Conservation (phyloP, 2,329 filamentous ascomycete species). For the Ascochyta rabiei region DNA sequence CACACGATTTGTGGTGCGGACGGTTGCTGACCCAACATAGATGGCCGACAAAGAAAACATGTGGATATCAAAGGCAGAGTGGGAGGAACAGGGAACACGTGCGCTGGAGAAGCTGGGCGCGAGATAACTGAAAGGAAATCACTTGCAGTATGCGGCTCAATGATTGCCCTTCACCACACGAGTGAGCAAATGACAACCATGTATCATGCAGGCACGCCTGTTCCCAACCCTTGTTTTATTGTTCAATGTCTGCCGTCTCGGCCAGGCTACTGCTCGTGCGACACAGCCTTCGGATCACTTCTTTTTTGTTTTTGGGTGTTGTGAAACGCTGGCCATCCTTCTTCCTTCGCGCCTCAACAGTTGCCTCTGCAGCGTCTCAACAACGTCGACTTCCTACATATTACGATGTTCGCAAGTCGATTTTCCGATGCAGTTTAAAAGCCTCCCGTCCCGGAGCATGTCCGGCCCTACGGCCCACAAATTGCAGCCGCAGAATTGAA, state of each 20-base stretch:
- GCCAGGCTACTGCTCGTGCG: neutral
- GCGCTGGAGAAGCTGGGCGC: conserved; percentile 92
- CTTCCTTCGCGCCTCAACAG: neutral
- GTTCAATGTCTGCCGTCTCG: neutral
- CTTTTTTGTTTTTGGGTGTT: neutral
- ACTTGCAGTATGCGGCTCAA: conserved; percentile 12
- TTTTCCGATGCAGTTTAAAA: neutral
- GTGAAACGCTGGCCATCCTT: conserved; percentile 3
- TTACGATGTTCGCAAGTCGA: neutral
- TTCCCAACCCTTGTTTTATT: neutral
- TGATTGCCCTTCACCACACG: conserved; percentile 11
- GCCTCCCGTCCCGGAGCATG: neutral
- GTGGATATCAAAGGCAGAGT: conserved; percentile 98
- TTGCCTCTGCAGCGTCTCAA: neutral
- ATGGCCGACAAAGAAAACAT: conserved; percentile 99
- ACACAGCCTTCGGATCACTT: neutral
- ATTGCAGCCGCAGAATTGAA: neutral
- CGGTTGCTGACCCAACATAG: conserved; percentile 44
- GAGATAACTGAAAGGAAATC: conserved; percentile 59
- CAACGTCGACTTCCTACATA: neutral
- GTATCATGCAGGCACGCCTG: conserved; percentile 5
- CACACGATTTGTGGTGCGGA: neutral
- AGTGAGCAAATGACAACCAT: conserved; percentile 20
- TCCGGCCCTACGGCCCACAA: neutral
- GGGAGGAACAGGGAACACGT: conserved; percentile 87